These are phyloP conservation scores for Aspergillus arachidicola DNA, from an alignment of 2,329 filamentous ascomycete species.

Conservation along the genomic window DNA sequence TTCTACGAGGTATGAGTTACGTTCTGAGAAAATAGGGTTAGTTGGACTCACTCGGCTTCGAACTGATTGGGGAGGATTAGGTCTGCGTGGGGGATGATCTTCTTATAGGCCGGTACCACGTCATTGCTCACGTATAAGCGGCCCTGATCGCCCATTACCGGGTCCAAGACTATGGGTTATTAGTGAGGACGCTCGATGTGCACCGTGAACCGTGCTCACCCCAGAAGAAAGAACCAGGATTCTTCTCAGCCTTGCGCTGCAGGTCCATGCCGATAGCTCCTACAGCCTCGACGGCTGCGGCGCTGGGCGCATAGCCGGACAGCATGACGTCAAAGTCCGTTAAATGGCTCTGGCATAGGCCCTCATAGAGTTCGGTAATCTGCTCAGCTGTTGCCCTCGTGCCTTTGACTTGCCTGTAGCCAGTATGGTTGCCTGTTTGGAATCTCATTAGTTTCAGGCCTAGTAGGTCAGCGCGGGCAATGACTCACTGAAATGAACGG, in stretches of 20 bases:
- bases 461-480: neutral
- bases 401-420: slow-evolving; percentile 85
- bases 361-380: slow-evolving; percentile 80
- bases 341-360: slow-evolving; percentile 79
- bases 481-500: slow-evolving; percentile 89
- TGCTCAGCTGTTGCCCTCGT: slow-evolving; percentile 79
- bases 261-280: slow-evolving; percentile 82
- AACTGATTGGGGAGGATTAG: slow-evolving; percentile 96
- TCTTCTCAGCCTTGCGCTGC: slow-evolving; percentile 63
- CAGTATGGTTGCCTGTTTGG: slow-evolving; percentile 83
- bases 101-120: slow-evolving; percentile 87
- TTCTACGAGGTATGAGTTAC: slow-evolving; percentile 49
- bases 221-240: slow-evolving; percentile 87
- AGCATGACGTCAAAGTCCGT: slow-evolving; percentile 93
- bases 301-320: slow-evolving; percentile 90
- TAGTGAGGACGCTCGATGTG: slow-evolving; percentile 5
- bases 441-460: slow-evolving; percentile 4
- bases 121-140: slow-evolving; percentile 88
- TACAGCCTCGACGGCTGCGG: slow-evolving; percentile 79
- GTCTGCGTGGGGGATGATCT: slow-evolving; percentile 77
- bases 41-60: slow-evolving; percentile 78
- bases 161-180: slow-evolving; percentile 70
- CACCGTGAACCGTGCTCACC: slow-evolving; percentile 42
- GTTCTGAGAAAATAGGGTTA: too few species aligned
- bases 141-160: slow-evolving; percentile 97